These are phyloP conservation scores for Phytophthora rubi DNA, from an alignment of 352 stramenopile species.

Conservation along the genomic window DNA sequence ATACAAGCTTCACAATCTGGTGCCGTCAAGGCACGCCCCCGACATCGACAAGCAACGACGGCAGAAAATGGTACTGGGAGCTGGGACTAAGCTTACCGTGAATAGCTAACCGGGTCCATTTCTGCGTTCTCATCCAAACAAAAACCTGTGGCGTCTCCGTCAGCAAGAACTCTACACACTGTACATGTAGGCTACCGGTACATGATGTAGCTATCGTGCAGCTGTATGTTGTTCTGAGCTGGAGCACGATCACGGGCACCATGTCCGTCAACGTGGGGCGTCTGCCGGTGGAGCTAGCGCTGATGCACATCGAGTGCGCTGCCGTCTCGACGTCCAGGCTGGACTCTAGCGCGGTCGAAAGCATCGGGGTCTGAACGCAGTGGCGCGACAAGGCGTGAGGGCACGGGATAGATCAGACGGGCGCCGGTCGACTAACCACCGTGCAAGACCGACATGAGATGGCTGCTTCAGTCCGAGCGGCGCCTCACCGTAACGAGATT, in stretches of 20 bases:
- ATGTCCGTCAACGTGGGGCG: neutral
- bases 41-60: no score
- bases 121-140: no score
- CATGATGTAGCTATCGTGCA: no score
- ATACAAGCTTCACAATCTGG: no score
- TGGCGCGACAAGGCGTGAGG: neutral
- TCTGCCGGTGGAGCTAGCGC: neutral
- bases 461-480: conserved; percentile 11
- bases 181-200: no score
- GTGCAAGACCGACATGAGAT: conserved; percentile 2
- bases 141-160: no score
- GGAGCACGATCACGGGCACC: neutral
- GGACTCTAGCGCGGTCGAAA: neutral
- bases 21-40: no score
- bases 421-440: conserved; percentile 2
- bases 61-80: no score
- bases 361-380: neutral
- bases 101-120: no score
- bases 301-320: neutral
- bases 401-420: conserved; percentile 2
- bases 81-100: no score
- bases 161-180: neutral
- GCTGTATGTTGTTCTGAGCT: neutral
- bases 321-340: neutral
- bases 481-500: conserved; percentile 1